These are phyloP conservation scores for Pseudocercospora pini-densiflorae DNA, from an alignment of 2,329 filamentous ascomycete species.

Conservation along the genomic window DNA sequence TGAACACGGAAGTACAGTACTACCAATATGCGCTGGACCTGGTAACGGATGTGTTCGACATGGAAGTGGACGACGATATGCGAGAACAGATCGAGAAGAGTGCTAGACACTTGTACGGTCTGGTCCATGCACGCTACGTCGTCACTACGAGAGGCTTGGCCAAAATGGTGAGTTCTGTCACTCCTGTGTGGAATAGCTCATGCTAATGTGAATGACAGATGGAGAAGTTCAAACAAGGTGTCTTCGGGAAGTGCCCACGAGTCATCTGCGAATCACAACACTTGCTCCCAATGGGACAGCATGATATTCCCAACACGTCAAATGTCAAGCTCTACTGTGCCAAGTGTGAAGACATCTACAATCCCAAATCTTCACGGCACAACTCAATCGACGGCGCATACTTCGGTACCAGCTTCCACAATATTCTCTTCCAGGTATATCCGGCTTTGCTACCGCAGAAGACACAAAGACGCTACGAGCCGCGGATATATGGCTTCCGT, in stretches of 20 bases:
- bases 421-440: conserved; percentile 99
- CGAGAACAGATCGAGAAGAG: conserved; percentile 98
- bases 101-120: conserved; percentile 89
- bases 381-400: conserved; percentile 96
- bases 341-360: conserved; percentile 98
- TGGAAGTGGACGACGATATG: conserved; percentile 99
- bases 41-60: conserved; percentile 96
- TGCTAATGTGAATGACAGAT: conserved; percentile 61
- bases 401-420: conserved; percentile 98
- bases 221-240: conserved; percentile 97
- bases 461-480: conserved; percentile 82
- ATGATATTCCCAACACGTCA: conserved; percentile 84
- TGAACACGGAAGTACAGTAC: conserved; percentile 97
- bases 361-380: conserved; percentile 96
- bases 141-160: conserved; percentile 91
- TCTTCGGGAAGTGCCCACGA: conserved; percentile 97
- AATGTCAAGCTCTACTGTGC: conserved; percentile 97
- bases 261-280: conserved; percentile 94
- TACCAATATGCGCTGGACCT: conserved; percentile 98
- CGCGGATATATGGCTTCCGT: conserved; percentile 91
- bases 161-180: conserved; percentile 77
- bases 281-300: conserved; percentile 91
- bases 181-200: background rate
- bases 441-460: conserved; percentile 87
- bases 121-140: conserved; percentile 96